A percentile compares a stretch with the other conserved stretches of the same genome.
phyloP scores from a whole-genome alignment of 768 basidiomycete species.

The Leccinum boreale region DNA sequence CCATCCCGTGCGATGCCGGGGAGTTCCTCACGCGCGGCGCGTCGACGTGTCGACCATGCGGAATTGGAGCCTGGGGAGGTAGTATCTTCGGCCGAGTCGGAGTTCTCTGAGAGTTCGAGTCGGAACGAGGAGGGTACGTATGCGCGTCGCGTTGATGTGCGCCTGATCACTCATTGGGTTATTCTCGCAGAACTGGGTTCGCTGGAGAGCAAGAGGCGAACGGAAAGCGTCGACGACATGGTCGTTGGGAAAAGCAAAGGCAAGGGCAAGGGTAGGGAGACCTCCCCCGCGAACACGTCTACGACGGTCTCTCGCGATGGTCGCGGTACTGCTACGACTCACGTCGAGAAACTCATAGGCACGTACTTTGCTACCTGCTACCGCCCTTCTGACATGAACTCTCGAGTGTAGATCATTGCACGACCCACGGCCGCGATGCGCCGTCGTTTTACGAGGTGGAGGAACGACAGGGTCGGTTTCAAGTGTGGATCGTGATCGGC shows the following conservation, averaged over 20 bases:
- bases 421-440: conserved; percentile 9
- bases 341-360: conserved; percentile 19
- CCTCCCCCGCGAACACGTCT: neutral
- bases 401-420: conserved; percentile 21
- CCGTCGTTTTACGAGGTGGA: conserved; percentile 36
- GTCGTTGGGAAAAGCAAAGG: neutral
- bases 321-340: neutral
- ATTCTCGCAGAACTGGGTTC: neutral
- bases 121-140: conserved; percentile 22
- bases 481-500: conserved; percentile 48
- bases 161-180: neutral
- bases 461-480: conserved; percentile 21
- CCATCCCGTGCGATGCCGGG: conserved; percentile 1
- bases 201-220: neutral
- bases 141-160: neutral
- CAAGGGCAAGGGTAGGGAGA: conserved; percentile 15
- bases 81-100: conserved; percentile 20
- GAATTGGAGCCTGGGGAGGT: conserved; percentile 29
- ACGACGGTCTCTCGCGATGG: conserved; percentile 3
- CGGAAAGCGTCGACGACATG: neutral
- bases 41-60: neutral
- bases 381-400: neutral
- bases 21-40: neutral
- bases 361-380: neutral
- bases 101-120: conserved; percentile 24